Conservation (phyloP, 164 flowering plant genomes). For the Piper longum region DNA sequence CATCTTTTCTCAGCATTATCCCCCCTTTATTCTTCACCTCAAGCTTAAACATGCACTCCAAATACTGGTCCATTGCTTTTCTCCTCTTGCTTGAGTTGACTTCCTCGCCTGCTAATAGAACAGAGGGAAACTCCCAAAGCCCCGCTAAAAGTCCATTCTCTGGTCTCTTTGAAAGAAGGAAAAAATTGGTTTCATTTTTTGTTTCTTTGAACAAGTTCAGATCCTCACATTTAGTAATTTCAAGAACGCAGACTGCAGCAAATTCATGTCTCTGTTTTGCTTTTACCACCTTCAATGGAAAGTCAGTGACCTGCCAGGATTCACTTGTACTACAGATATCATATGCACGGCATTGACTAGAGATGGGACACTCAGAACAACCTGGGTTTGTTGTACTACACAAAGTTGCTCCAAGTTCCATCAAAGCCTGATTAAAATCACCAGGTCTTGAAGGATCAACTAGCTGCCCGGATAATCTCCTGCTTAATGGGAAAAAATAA, state of each 20-base stretch:
- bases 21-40: slow-evolving; percentile 23
- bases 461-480: slow-evolving; percentile 80
- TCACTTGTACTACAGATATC: slow-evolving; percentile 24
- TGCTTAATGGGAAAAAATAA: slow-evolving; percentile 2
- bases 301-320: slow-evolving; percentile 52
- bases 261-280: slow-evolving; percentile 59
- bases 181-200: slow-evolving; percentile 18
- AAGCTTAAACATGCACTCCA: slow-evolving; percentile 45
- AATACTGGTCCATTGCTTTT: slow-evolving; percentile 36
- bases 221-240: slow-evolving; percentile 27
- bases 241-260: slow-evolving; percentile 75
- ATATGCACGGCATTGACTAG: slow-evolving; percentile 51
- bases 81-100: slow-evolving; percentile 35
- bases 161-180: slow-evolving; percentile 73
- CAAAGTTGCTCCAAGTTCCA: slow-evolving; percentile 88
- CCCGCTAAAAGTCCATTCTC: slow-evolving; percentile 91
- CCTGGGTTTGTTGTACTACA: slow-evolving; percentile 66
- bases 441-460: slow-evolving; percentile 86
- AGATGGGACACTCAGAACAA: slow-evolving; percentile 65
- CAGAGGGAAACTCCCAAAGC: slow-evolving; percentile 96
- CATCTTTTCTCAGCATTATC: slow-evolving; percentile 45
- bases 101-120: slow-evolving; percentile 36
- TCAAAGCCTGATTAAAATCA: slow-evolving; percentile 91
- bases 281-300: slow-evolving; percentile 61
- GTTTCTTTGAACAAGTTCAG: slow-evolving; percentile 9